phyloP scores from a whole-genome alignment of 208 protist species.

The Leishmania guyanensis region DNA sequence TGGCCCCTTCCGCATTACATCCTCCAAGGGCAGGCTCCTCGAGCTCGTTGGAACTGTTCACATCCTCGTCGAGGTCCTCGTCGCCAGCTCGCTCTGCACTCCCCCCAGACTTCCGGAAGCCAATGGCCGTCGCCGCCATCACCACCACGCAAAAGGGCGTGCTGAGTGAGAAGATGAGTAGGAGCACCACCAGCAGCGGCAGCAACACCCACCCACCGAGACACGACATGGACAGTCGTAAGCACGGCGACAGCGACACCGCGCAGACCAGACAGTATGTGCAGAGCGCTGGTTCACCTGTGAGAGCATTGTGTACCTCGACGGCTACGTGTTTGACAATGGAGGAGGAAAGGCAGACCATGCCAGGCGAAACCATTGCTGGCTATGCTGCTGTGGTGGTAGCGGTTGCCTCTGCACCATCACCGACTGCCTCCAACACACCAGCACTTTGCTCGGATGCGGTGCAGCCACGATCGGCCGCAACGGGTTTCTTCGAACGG shows the following conservation, averaged over 20 bases:
- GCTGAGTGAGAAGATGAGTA: neutral
- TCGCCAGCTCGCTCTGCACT: neutral
- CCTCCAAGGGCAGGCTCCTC: neutral
- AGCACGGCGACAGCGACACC: neutral
- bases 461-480: constrained; percentile 1
- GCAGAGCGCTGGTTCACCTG: neutral
- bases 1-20: neutral
- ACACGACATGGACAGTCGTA: neutral
- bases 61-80: constrained; percentile 4
- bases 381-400: neutral
- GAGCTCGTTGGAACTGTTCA: constrained; percentile 4
- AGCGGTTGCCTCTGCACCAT: neutral
- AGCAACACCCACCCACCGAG: neutral
- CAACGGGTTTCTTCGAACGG: neutral
- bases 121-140: neutral
- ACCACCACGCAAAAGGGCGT: neutral
- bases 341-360: neutral
- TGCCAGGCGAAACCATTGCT: neutral
- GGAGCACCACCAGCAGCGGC: constrained; percentile 1
- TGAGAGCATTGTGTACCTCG: neutral
- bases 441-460: neutral
- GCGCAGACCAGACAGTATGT: neutral
- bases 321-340: no score
- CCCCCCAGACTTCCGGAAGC: neutral
- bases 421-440: neutral